A percentile compares a stretch with the other conserved stretches of the same genome.
phyloP scores from a whole-genome alignment of 495 filamentous ascomycete genomes.

The Penicillium simplicissimum region DNA sequence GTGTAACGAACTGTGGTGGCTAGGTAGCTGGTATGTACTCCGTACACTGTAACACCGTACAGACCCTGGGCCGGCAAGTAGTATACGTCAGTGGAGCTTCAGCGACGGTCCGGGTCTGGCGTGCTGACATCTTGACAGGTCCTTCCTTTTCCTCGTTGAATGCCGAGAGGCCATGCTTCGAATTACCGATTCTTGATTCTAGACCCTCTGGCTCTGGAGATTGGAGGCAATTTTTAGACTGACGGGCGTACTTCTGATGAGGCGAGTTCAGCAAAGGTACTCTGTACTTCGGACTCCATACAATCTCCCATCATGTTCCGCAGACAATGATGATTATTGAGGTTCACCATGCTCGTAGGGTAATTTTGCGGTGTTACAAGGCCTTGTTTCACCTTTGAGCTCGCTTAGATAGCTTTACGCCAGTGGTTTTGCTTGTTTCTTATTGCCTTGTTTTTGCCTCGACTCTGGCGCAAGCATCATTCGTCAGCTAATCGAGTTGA shows the following conservation, averaged over 20 bases:
- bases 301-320: neutral
- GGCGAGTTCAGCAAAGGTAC: neutral
- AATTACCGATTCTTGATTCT: conserved; percentile 6
- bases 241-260: conserved; percentile 5
- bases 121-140: conserved; percentile 15
- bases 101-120: neutral
- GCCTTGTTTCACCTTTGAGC: neutral
- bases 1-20: neutral
- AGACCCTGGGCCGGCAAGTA: neutral
- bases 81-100: conserved; percentile 3
- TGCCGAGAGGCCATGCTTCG: conserved; percentile 4
- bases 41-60: too few species aligned
- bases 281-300: neutral
- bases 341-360: neutral
- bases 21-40: neutral
- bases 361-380: neutral
- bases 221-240: neutral
- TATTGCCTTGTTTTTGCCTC: conserved; percentile 3
- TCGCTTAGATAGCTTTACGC: neutral
- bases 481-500: neutral
- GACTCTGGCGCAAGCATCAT: neutral
- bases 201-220: neutral
- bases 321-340: neutral
- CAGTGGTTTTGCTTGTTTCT: neutral
- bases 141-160: neutral